A percentile compares a stretch with the other conserved stretches of the same genome.
phyloP scores from a whole-genome alignment of 768 basidiomycete genomes.

The Cyclocybe aegerita region DNA sequence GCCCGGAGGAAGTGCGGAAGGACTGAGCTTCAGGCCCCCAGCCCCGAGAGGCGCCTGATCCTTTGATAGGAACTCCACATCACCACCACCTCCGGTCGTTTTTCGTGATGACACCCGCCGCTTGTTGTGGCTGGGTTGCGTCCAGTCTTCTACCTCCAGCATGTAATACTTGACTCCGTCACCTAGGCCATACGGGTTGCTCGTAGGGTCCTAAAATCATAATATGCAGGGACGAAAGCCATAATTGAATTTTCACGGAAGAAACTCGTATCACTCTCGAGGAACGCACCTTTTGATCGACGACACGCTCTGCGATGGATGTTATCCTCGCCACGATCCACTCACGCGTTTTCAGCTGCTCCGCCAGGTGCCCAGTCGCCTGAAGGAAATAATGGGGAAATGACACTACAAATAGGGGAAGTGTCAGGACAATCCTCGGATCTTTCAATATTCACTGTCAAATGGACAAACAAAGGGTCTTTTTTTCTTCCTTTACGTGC shows the following conservation, averaged over 20 bases:
- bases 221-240: constrained; percentile 28
- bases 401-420: constrained; percentile 57
- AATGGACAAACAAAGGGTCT: neutral
- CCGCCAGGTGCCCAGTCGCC: constrained; percentile 81
- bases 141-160: constrained; percentile 94
- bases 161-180: constrained; percentile 92
- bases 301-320: constrained; percentile 82
- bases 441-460: neutral
- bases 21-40: constrained; percentile 21
- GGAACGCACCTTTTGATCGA: constrained; percentile 67
- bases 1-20: constrained; percentile 51
- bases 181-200: constrained; percentile 87
- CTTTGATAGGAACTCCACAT: constrained; percentile 30
- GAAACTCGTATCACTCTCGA: constrained; percentile 12
- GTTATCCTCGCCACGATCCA: constrained; percentile 96
- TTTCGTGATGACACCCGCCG: constrained; percentile 56
- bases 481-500: no score
- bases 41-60: constrained; percentile 6
- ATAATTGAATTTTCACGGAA: constrained; percentile 5
- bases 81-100: constrained; percentile 42
- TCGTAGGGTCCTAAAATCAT: constrained; percentile 63
- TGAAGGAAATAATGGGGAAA: constrained; percentile 98
- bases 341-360: constrained; percentile 87
- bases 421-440: constrained; percentile 38
- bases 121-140: constrained; percentile 68